These are phyloP conservation scores for Plasmodium fragile DNA, from an alignment of 169 alveolate species.

Conservation along the genomic window DNA sequence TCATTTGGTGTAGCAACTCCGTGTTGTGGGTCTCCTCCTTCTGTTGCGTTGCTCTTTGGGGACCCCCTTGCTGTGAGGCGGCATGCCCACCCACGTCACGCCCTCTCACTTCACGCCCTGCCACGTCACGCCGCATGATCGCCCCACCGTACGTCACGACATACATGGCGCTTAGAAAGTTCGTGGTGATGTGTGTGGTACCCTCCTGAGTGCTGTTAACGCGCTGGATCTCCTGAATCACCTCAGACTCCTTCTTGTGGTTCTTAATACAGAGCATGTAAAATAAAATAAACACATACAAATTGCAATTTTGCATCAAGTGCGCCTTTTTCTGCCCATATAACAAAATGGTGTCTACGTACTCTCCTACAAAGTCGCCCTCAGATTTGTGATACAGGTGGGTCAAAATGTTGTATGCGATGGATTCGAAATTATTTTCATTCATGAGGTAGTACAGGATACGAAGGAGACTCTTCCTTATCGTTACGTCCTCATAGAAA, in stretches of 20 bases:
- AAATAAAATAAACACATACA: constrained; percentile 41
- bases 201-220: not conserved
- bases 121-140: not conserved
- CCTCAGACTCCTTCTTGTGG: constrained; percentile 5
- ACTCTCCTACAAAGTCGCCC: constrained; percentile 17
- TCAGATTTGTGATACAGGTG: not conserved
- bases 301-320: not conserved
- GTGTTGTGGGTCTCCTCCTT: not conserved
- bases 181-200: constrained; percentile 30
- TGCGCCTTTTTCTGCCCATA: constrained; percentile 26
- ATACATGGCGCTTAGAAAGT: constrained; percentile 31
- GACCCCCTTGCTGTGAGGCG: not conserved
- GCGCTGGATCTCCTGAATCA: not conserved
- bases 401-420: not conserved
- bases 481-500: constrained; percentile 18
- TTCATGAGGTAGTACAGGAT: constrained; percentile 35
- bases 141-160: constrained; percentile 28
- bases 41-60: too few species aligned
- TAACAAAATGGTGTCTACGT: constrained; percentile 18
- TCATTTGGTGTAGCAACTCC: not conserved
- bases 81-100: not conserved
- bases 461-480: constrained; percentile 25
- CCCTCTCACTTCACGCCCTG: not conserved
- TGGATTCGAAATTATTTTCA: constrained; percentile 14
- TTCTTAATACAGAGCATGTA: constrained; percentile 45